Evolutionary conservation across 2,329 filamentous ascomycete species (phyloP).

Genomic region (Paecilomyces variotii): DNA sequence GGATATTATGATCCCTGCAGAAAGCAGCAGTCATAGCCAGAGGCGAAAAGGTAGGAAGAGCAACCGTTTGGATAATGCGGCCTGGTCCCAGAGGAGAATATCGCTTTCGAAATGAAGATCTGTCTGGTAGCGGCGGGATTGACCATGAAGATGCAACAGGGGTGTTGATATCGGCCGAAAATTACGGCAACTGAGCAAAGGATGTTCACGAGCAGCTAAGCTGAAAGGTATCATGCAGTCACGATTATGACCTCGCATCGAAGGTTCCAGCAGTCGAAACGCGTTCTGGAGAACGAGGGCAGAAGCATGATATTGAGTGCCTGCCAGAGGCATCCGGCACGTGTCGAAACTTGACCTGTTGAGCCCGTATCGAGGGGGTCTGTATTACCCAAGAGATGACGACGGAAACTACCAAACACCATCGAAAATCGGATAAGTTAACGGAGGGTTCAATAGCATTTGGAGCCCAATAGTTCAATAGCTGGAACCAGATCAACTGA

Average conservation of each 20-base stretch:
- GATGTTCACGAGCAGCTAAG: background rate
- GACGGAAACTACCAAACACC: background rate
- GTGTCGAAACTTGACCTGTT: background rate
- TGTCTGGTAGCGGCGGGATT: background rate
- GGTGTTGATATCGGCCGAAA: background rate
- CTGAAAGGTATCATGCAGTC: background rate
- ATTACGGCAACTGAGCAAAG: background rate
- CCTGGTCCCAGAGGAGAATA: background rate
- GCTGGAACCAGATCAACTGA: background rate
- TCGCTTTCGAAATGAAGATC: background rate
- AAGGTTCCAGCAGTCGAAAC: background rate
- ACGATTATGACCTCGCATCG: background rate
- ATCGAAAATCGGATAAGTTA: background rate
- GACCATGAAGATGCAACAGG: background rate
- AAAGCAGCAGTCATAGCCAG: conserved; percentile 1
- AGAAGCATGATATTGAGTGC: background rate
- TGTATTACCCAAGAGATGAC: background rate
- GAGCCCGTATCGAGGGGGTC: background rate
- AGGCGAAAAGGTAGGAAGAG: background rate
- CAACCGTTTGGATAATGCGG: background rate
- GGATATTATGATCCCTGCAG: background rate
- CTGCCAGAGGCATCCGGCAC: background rate
- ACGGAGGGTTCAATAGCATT: background rate
- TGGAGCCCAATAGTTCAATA: background rate
- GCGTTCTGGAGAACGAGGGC: background rate